Percentiles rank a stretch among this genome's conserved stretches.
phyloP scores from a whole-genome alignment of 352 stramenopile genomes.

The Phytophthora idaei region DNA sequence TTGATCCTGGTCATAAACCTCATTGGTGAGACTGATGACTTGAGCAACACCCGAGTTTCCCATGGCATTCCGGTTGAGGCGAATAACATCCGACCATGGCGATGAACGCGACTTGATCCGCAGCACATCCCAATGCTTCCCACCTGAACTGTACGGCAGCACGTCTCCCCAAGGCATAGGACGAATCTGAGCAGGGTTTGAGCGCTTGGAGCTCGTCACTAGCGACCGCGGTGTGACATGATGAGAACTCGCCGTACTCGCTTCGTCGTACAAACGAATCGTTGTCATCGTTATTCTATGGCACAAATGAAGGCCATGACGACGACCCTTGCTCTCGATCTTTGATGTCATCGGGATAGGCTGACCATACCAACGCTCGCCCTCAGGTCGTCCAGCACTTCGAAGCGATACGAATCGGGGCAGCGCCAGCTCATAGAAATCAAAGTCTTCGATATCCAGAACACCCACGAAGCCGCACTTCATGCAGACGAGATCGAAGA shows the following conservation, averaged over 20 bases:
- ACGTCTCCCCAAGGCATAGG: slow-evolving; percentile 84
- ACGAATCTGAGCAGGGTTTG: slow-evolving; percentile 79
- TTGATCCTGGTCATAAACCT: slow-evolving; percentile 62
- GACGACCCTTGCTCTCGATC: slow-evolving; percentile 65
- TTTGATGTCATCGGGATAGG: slow-evolving; percentile 65
- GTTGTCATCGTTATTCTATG: slow-evolving; percentile 89
- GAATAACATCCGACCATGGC: slow-evolving; percentile 86
- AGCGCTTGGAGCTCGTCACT: slow-evolving; percentile 71
- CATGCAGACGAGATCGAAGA: slow-evolving; percentile 80
- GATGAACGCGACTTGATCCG: slow-evolving; percentile 77
- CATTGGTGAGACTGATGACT: slow-evolving; percentile 84
- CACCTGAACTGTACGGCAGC: slow-evolving; percentile 71
- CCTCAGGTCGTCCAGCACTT: slow-evolving; percentile 82
- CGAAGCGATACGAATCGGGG: slow-evolving; percentile 86
- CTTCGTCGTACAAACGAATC: slow-evolving; percentile 88
- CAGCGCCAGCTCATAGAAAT: slow-evolving; percentile 85
- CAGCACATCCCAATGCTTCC: slow-evolving; percentile 86
- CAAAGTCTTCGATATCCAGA: slow-evolving; percentile 78
- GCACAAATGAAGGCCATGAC: slow-evolving; percentile 82
- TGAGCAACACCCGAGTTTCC: slow-evolving; percentile 88
- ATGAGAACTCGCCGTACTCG: slow-evolving; percentile 83
- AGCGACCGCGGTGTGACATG: slow-evolving; percentile 81
- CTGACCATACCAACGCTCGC: slow-evolving; percentile 83
- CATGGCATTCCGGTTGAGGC: slow-evolving; percentile 88
- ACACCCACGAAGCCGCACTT: slow-evolving; percentile 80